A percentile compares a stretch with the other conserved stretches of the same genome.
Evolutionary conservation across 768 basidiomycete species (phyloP).

Genomic region (Pilatotrama ljubarskyi): DNA sequence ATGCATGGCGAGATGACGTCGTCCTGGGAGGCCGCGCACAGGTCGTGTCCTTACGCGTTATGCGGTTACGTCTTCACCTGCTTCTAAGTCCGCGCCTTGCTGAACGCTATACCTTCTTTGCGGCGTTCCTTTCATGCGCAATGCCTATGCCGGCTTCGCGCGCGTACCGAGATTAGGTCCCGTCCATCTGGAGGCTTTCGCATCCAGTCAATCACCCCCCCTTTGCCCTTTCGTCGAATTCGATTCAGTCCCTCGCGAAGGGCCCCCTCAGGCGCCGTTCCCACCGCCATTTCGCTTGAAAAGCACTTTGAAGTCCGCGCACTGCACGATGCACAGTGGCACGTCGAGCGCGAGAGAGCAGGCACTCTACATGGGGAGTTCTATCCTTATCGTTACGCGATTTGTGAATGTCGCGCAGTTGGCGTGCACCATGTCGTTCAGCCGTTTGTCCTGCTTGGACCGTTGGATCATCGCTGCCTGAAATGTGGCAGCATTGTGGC

Average conservation of each 20-base stretch:
- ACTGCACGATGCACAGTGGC: not conserved
- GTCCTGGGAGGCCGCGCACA: not conserved
- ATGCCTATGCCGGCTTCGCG: not conserved
- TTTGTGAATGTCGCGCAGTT: not conserved
- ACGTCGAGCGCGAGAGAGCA: not conserved
- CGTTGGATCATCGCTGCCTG: not conserved
- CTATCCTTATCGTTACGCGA: slow-evolving; percentile 2
- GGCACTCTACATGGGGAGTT: not conserved
- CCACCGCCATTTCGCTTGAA: not conserved
- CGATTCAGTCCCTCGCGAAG: not conserved
- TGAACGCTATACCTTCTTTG: slow-evolving; percentile 13
- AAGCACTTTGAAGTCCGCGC: not conserved
- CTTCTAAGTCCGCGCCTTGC: slow-evolving; percentile 3
- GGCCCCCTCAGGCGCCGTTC: not conserved
- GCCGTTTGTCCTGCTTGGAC: not conserved
- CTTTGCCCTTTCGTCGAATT: slow-evolving; percentile 4
- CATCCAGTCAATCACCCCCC: not conserved
- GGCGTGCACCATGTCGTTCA: not conserved
- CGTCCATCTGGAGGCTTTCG: not conserved
- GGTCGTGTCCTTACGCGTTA: not conserved
- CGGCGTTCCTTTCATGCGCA: not conserved
- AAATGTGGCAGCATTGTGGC: not conserved
- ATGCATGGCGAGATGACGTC: not conserved
- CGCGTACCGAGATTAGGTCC: not conserved
- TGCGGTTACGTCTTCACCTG: slow-evolving; percentile 2